These are phyloP conservation scores for Saccharomyces uvarum DNA, from an alignment of 1,139 yeast species.

Conservation along the genomic window DNA sequence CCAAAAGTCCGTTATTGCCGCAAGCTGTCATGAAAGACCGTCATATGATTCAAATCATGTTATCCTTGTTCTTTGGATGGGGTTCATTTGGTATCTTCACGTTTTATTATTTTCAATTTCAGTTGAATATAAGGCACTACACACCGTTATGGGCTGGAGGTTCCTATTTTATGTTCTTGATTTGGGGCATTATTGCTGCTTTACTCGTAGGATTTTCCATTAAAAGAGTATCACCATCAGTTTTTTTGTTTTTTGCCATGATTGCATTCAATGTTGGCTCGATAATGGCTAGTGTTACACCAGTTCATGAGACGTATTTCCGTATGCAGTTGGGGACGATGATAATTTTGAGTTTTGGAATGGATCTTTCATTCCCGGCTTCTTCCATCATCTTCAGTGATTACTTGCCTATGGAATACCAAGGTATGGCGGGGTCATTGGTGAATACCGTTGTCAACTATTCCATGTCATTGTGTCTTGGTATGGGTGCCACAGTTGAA, in stretches of 20 bases:
- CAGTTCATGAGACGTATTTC: slow-evolving; percentile 44
- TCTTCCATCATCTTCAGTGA: slow-evolving; percentile 48
- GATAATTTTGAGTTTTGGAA: slow-evolving; percentile 47
- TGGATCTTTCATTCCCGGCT: slow-evolving; percentile 55
- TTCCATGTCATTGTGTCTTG: slow-evolving; percentile 46
- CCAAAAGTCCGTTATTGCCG: slow-evolving; percentile 42
- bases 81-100: slow-evolving; percentile 52
- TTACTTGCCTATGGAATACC: slow-evolving; percentile 42
- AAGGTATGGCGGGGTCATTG: slow-evolving; percentile 55
- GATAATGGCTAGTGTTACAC: slow-evolving; percentile 42
- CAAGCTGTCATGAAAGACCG: slow-evolving; percentile 35
- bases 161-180: slow-evolving; percentile 40
- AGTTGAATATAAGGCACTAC: slow-evolving; percentile 40
- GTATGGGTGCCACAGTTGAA: slow-evolving; percentile 47
- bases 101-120: slow-evolving; percentile 33
- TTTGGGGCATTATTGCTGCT: slow-evolving; percentile 44
- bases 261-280: slow-evolving; percentile 43
- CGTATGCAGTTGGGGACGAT: slow-evolving; percentile 41
- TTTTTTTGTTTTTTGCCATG: slow-evolving; percentile 38
- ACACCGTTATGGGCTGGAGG: slow-evolving; percentile 40
- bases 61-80: slow-evolving; percentile 42
- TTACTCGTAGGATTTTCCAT: slow-evolving; percentile 39
- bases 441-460: slow-evolving; percentile 49
- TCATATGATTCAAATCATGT: slow-evolving; percentile 32
- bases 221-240: slow-evolving; percentile 39